Evolutionary conservation across 2,329 filamentous ascomycete genomes (phyloP).

Genomic region (Grosmannia penicillata): DNA sequence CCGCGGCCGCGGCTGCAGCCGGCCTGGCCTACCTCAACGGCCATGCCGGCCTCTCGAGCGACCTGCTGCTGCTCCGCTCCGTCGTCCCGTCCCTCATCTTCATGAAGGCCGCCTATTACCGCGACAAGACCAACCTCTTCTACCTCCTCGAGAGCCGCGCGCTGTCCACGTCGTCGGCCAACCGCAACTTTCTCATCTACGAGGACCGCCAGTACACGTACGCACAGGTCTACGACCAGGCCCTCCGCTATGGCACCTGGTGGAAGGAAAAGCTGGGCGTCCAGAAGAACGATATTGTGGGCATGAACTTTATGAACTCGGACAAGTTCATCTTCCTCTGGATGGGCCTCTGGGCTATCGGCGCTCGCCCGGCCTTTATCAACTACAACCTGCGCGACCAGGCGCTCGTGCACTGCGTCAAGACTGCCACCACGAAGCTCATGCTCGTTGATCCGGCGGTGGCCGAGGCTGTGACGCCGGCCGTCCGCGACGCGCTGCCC

Average conservation of each 20-base stretch:
- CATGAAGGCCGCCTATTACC: conserved; percentile 31
- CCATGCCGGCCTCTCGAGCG: conserved; percentile 50
- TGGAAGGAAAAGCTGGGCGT: conserved; percentile 49
- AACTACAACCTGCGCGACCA: conserved; percentile 71
- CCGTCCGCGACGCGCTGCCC: conserved; percentile 35
- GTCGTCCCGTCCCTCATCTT: conserved; percentile 30
- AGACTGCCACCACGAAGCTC: conserved; percentile 49
- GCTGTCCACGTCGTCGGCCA: conserved; percentile 30
- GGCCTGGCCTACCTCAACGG: conserved; percentile 68
- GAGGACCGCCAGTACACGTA: conserved; percentile 58
- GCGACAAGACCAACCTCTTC: conserved; percentile 55
- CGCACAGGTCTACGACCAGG: conserved; percentile 55
- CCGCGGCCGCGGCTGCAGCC: conserved; percentile 49
- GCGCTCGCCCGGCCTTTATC: conserved; percentile 71
- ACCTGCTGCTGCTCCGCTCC: conserved; percentile 43
- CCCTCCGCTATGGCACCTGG: conserved; percentile 62
- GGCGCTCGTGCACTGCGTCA: conserved; percentile 59
- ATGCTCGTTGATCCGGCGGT: conserved; percentile 54
- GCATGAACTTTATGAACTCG: conserved; percentile 68
- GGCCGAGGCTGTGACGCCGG: conserved; percentile 38
- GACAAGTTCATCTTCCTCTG: conserved; percentile 63
- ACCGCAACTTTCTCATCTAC: conserved; percentile 49
- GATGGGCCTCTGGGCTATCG: conserved; percentile 69
- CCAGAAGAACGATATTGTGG: conserved; percentile 60
- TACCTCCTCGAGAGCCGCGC: conserved; percentile 60